Conservation (phyloP, 306 rosid species). For the Cyclanthera cordifolia region DNA sequence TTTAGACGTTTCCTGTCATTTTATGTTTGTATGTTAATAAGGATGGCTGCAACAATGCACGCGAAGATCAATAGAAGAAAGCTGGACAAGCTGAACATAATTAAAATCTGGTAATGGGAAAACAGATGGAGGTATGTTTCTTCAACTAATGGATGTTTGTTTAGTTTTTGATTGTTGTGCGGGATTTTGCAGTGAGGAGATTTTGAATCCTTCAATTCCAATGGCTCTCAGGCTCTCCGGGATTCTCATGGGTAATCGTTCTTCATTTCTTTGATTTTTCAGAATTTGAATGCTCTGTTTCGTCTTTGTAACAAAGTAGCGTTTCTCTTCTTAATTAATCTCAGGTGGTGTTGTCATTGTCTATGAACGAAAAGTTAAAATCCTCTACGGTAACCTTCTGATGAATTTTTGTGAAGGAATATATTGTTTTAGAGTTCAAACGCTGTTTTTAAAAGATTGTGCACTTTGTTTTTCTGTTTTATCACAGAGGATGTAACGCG, state of each 20-base stretch:
- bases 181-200: slow-evolving; percentile 49
- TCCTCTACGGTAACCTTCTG: slow-evolving; percentile 41
- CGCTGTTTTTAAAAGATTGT: slow-evolving; percentile 1
- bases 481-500: slow-evolving; percentile 76
- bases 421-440: background rate
- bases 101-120: slow-evolving; percentile 52
- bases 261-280: background rate
- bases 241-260: slow-evolving; percentile 77
- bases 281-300: background rate
- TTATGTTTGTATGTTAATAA: background rate
- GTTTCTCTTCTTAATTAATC: slow-evolving; percentile 6
- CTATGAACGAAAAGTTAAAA: slow-evolving; percentile 77
- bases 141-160: background rate
- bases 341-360: slow-evolving; percentile 91
- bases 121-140: background rate
- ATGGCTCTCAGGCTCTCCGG: slow-evolving; percentile 93
- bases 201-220: slow-evolving; percentile 76
- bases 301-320: slow-evolving; percentile 5
- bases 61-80: slow-evolving; percentile 57
- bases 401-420: slow-evolving; percentile 2
- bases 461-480: slow-evolving; percentile 6
- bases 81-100: slow-evolving; percentile 55
- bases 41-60: slow-evolving; percentile 55
- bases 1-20: background rate
- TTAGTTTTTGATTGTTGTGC: background rate